These are phyloP conservation scores for Apium graveolens DNA, from an alignment of 129 eudicot genomes.

Conservation along the genomic window DNA sequence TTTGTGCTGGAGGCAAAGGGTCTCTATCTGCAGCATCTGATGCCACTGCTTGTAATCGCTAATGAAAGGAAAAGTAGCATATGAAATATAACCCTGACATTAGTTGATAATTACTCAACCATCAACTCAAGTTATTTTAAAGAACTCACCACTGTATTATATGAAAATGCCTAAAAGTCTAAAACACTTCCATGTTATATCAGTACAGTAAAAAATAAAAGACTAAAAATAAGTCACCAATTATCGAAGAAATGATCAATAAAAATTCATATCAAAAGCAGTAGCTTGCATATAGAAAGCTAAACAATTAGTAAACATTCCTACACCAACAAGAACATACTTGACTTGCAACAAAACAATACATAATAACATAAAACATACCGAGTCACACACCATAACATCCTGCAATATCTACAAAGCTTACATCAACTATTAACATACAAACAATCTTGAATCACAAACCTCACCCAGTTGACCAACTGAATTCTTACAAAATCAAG, in stretches of 20 bases:
- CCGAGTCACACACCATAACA: background rate
- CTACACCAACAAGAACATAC: background rate
- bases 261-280: background rate
- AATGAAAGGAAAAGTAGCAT: background rate
- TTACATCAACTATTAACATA: background rate
- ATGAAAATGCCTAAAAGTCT: too few relatives aligned
- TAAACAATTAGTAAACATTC: background rate
- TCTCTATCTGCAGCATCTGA: constrained; percentile 43
- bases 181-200: background rate
- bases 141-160: too few relatives aligned
- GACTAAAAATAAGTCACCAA: background rate
- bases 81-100: background rate
- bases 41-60: constrained; percentile 69
- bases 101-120: background rate
- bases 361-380: background rate
- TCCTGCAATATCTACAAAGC: background rate
- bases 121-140: background rate
- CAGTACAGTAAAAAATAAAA: background rate
- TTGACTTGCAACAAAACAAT: background rate
- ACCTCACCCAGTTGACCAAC: background rate
- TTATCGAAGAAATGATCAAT: background rate
- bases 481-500: background rate
- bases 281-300: background rate
- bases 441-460: background rate
- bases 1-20: constrained; percentile 37